Evolutionary conservation across 2,329 filamentous ascomycete species (phyloP), one percentile per base, ranked within the genome.

Genomic region (Colletotrichum navitas): DNA sequence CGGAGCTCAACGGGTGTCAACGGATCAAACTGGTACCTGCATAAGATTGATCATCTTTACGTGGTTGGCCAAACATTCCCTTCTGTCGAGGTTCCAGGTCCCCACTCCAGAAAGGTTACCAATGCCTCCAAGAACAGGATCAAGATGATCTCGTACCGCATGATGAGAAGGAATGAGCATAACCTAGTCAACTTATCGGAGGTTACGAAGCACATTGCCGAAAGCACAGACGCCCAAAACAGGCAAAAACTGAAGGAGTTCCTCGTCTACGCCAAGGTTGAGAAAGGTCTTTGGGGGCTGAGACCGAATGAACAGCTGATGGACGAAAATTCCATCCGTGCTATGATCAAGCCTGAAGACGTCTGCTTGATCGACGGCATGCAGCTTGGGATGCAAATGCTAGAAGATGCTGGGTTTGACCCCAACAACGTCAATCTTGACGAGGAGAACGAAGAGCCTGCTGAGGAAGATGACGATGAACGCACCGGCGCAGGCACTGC

Each of bases 241-340:
- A 90, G 96, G 43, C 95, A 97, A 78, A 98, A 98, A 81, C 91
- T 99, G 83, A 96, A 98, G 78, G 96, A 99, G 77, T 98, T 99
- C 80, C 91, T 99, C 76, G 88, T 91, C 60, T 98, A 98, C 78
- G 92, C 96, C 77, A 95, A 97, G 78, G 92, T 94, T 24, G 89
- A 91, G 64, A 95, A 95, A 77, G 93, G 94, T 41, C 84, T 87
- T 75, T 99, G 96, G 96, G 90, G 92, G 36, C 88, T 97, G 74
- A 89, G 89, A 62, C 85, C 90, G 11, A 89, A 90, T 29, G 93
- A 98, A 75, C 85, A 89, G 0, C 85, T 96, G 29, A 93, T 95
- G 16, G 94, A 97, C 71, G 93, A 95, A 78, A 89, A 92, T 32
- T 89, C 89, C 2, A 92, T 98, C 73, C 92, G 95, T 51, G 87